These are phyloP conservation scores for Craspedostauros australis DNA, from an alignment of 108 stramenopile genomes.

Conservation along the genomic window DNA sequence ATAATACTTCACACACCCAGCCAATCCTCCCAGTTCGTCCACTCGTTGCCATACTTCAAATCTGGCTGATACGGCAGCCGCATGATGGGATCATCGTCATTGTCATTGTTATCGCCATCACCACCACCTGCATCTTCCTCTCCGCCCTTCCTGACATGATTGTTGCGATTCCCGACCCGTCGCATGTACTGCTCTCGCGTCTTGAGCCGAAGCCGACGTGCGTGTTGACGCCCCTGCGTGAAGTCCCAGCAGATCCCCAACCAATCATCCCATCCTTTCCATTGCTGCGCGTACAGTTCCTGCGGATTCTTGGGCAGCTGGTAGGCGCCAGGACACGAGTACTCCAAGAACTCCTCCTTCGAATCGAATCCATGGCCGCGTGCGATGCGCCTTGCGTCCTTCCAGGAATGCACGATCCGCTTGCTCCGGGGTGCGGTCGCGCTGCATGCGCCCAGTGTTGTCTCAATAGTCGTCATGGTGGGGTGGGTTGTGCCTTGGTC, in stretches of 20 bases:
- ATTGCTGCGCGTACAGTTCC: constrained; percentile 55
- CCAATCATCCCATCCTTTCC: constrained; percentile 73
- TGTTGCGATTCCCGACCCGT: constrained; percentile 4
- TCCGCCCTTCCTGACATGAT: too few relatives aligned
- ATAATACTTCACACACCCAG: too few relatives aligned
- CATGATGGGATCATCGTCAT: constrained; percentile 46
- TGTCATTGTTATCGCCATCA: constrained; percentile 21
- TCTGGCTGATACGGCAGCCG: constrained; percentile 59
- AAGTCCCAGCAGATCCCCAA: constrained; percentile 34
- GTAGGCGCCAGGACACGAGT: constrained; percentile 65
- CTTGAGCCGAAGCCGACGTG: constrained; percentile 19
- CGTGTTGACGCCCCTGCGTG: constrained; percentile 35
- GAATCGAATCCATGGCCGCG: constrained; percentile 55
- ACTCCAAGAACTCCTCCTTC: constrained; percentile 55
- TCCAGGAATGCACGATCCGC: constrained; percentile 35
- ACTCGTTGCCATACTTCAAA: constrained; percentile 51
- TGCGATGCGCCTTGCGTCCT: constrained; percentile 61
- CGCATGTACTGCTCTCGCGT: constrained; percentile 39
- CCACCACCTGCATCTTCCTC: constrained; percentile 28
- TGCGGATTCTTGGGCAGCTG: constrained; percentile 68
- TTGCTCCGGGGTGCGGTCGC: too few relatives aligned
- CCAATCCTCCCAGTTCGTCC: constrained; percentile 68
- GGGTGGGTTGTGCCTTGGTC: too few relatives aligned
- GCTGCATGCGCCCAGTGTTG: too few relatives aligned
- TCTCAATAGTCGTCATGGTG: too few relatives aligned